Evolutionary conservation across 1,284 basidiomycete genomes (phyloP), one percentile per base, ranked within the genome.

Genomic region (Ceratorhiza oryzae-sativae): DNA sequence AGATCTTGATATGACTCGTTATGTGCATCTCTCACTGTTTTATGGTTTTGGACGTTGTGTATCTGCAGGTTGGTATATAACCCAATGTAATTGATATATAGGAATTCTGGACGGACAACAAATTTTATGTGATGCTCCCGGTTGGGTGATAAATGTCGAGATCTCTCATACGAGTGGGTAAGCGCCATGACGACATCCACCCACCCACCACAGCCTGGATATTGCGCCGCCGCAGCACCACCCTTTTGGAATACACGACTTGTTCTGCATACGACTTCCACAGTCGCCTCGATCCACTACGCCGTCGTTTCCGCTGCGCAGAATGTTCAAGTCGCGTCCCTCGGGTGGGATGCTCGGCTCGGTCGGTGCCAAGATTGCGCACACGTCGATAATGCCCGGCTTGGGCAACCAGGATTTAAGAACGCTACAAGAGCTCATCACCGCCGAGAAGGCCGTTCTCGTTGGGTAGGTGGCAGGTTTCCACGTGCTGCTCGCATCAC

Each of bases 361-460:
- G 5, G 63, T 78, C 39, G 89, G 89, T 73, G 87, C 88, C 30
- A 91, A 89, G 80, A 86, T 95, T 77, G 93, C 93, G 1, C 93
- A 95, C 79, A 94, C 93, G 77, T 88, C 92, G 0, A 93, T 89
- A 1, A 81, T 95, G 15, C 90, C 93, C 30, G 84, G 88, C 0
- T 81, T 95, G 2, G 93, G 91, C 0, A 95, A 95, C 79, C 89
- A 90, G 77, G 95, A 97, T 79, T 81, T 95, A 15, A 83, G 90
- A 36, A 86, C 88, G 0, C 82, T 97, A 3, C 95, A 97, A 79
- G 94, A 95, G 77, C 84, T 97, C 75, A 98, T 98, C 74, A 90
- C 88, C 1, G 86, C 91, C 0, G 95, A 98, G 81, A 98, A 98
- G 82, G 82, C 85, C 3, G 90, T 96, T 15, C 83, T 97, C 53